Percentiles rank a stretch among this genome's conserved stretches.
Evolutionary conservation across 768 basidiomycete genomes (phyloP).

Genomic region (Arthromyces matolae): DNA sequence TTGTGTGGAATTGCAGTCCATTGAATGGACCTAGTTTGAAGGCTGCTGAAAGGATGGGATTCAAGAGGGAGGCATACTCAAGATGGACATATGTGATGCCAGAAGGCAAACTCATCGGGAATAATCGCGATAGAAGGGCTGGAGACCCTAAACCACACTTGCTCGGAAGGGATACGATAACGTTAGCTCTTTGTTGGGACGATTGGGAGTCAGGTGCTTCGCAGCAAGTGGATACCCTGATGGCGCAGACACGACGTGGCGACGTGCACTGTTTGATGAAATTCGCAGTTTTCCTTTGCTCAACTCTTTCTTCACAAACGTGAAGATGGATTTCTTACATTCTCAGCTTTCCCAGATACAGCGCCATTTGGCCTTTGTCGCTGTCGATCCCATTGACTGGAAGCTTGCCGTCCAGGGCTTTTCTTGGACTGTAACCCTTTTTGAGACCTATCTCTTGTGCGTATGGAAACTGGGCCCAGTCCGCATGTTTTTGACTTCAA

Average conservation of each 20-base stretch:
- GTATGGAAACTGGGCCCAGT: slow-evolving; percentile 26
- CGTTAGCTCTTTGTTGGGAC: slow-evolving; percentile 54
- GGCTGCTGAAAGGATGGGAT: slow-evolving; percentile 57
- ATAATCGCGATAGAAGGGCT: slow-evolving; percentile 29
- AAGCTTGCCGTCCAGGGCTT: slow-evolving; percentile 75
- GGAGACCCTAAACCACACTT: slow-evolving; percentile 32
- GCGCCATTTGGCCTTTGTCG: slow-evolving; percentile 64
- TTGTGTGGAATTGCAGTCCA: slow-evolving; percentile 56
- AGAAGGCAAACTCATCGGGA: slow-evolving; percentile 34
- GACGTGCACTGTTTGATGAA: slow-evolving; percentile 10
- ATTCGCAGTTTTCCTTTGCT: background rate
- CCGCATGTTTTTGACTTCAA: slow-evolving; percentile 3
- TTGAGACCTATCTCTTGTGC: slow-evolving; percentile 85
- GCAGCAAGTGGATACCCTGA: slow-evolving; percentile 10
- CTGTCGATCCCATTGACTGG: slow-evolving; percentile 74
- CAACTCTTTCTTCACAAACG: background rate
- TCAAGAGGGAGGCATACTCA: slow-evolving; percentile 47
- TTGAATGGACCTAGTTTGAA: slow-evolving; percentile 45
- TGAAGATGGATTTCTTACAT: slow-evolving; percentile 59
- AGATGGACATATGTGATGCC: slow-evolving; percentile 53
- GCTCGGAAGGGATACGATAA: slow-evolving; percentile 42
- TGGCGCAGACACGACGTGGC: slow-evolving; percentile 15
- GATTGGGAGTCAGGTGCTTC: slow-evolving; percentile 16
- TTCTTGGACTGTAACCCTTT: slow-evolving; percentile 75
- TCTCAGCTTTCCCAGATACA: slow-evolving; percentile 54